phyloP scores from a whole-genome alignment of 2,329 filamentous ascomycete genomes.

The Neonectria sp. region DNA sequence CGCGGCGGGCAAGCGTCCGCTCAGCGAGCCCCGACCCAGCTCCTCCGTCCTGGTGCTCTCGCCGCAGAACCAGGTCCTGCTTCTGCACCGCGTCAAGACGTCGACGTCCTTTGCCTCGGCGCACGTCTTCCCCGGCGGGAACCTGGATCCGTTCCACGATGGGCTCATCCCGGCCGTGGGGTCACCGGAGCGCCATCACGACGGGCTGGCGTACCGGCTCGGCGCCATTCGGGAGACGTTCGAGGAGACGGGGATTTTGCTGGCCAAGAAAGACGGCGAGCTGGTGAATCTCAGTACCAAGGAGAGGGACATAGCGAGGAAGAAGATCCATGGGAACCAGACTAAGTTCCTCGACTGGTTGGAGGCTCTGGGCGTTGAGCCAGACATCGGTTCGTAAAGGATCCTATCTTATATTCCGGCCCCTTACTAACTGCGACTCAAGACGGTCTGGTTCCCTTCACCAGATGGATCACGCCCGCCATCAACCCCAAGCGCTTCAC shows the following conservation, averaged over 20 bases:
- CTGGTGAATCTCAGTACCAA: slow-evolving; percentile 73
- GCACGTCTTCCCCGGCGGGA: slow-evolving; percentile 95
- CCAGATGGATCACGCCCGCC: slow-evolving; percentile 89
- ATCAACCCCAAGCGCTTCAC: slow-evolving; percentile 84
- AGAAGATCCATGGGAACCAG: slow-evolving; percentile 76
- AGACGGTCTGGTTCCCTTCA: slow-evolving; percentile 84
- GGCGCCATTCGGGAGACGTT: slow-evolving; percentile 93
- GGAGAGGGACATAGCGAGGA: slow-evolving; percentile 76
- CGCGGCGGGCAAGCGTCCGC: slow-evolving; percentile 43
- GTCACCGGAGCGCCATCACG: slow-evolving; percentile 73
- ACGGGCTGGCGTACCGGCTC: slow-evolving; percentile 81
- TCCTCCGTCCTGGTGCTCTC: slow-evolving; percentile 89
- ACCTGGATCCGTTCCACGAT: slow-evolving; percentile 84
- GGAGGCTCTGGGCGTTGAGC: slow-evolving; percentile 66
- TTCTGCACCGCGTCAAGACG: slow-evolving; percentile 87
- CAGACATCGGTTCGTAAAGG: slow-evolving; percentile 73
- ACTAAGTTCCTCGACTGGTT: slow-evolving; percentile 79
- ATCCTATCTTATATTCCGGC: neutral
- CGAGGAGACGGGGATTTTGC: slow-evolving; percentile 92
- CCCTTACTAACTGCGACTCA: slow-evolving; percentile 23
- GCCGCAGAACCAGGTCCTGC: slow-evolving; percentile 86
- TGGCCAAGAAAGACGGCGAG: slow-evolving; percentile 71
- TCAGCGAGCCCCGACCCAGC: slow-evolving; percentile 72
- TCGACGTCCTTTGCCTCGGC: slow-evolving; percentile 90
- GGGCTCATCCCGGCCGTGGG: slow-evolving; percentile 66